Base-by-base conservation (phyloP, 163 green algal species). In the Scenedesmus sp. region DNA sequence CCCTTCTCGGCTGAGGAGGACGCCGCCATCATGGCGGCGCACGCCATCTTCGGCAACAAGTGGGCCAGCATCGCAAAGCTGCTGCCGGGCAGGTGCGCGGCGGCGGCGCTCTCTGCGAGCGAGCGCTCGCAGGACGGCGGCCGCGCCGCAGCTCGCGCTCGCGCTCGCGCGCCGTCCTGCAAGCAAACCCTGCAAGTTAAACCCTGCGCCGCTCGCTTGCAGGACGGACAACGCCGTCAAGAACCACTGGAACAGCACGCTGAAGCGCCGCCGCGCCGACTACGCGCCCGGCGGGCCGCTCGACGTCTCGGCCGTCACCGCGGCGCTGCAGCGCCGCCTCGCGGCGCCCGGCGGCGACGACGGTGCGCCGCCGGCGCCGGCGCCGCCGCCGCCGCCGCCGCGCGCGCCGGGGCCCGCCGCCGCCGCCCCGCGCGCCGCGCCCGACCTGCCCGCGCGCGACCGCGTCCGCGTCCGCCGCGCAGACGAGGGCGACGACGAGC, bases 151-250 rank as follows among this genome's bases (percentile, higher is more conserved):
- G n/a, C n/a, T n/a, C n/a, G n/a, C n/a, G n/a, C n/a, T n/a, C n/a
- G n/a, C n/a, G n/a, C n/a, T n/a, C n/a, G n/a, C n/a, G n/a, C n/a
- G n/a, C n/a, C n/a, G n/a, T n/a, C n/a, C n/a, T n/a, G n/a, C n/a
- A n/a, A n/a, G n/a, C n/a, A n/a, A n/a, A n/a, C n/a, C n/a, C n/a
- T n/a, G n/a, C n/a, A n/a, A n/a, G n/a, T n/a, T n/a, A n/a, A n/a
- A n/a, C n/a, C n/a, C 7, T 58, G 22, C 3, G 11, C 20, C 22
- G 39, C 15, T 13, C 54, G 15, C 29, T 36, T 81, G 86, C 45
- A 87, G 92, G 60, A 97, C 92, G 0, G 92, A 96, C 78, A 96
- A 96, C 69, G 87, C 91, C 11, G 89, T 97, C 1, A 95, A 96
- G 80, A 96, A 97, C 77, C 90, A 93, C 56, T 96, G 92, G 92